Percentiles rank a stretch among this genome's conserved stretches.
These are phyloP conservation scores for Pogostemon cablin DNA, from an alignment of 257 asterid species.

Conservation along the genomic window DNA sequence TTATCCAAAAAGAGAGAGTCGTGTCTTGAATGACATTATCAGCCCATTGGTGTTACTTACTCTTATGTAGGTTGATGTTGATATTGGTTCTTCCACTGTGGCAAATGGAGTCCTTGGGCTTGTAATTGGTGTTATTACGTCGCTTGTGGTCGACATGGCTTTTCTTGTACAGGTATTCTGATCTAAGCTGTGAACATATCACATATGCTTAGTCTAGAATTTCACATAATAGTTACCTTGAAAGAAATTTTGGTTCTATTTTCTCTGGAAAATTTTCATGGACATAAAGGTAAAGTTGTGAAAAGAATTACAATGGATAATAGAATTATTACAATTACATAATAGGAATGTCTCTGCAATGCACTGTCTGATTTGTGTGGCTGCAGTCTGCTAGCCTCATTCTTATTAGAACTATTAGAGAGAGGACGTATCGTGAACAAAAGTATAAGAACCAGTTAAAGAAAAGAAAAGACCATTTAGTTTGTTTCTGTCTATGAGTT, in stretches of 20 bases:
- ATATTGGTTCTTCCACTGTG: constrained; percentile 95
- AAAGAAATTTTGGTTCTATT: not conserved
- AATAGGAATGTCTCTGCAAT: not conserved
- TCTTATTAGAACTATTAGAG: not conserved
- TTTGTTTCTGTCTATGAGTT: not conserved
- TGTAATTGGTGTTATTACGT: constrained; percentile 84
- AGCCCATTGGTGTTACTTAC: constrained; percentile 14
- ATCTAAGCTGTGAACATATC: constrained; percentile 29
- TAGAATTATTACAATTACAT: not conserved
- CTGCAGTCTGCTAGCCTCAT: constrained; percentile 8
- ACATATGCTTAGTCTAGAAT: constrained; percentile 5
- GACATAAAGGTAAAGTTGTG: not conserved
- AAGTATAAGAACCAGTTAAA: not conserved
- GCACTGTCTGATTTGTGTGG: not conserved
- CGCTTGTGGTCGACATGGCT: constrained; percentile 98
- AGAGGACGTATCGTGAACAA: not conserved
- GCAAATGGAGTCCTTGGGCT: constrained; percentile 99
- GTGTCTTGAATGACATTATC: constrained; percentile 22
- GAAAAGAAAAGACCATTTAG: not conserved
- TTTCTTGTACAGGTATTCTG: constrained; percentile 89
- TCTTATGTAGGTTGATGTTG: constrained; percentile 79
- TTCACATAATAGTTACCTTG: not conserved
- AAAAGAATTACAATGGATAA: not conserved
- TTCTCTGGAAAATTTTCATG: not conserved
- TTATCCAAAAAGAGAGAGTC: not conserved